Evolutionary conservation across 352 stramenopile species (phyloP).

Genomic region (Pythium insidiosum): DNA sequence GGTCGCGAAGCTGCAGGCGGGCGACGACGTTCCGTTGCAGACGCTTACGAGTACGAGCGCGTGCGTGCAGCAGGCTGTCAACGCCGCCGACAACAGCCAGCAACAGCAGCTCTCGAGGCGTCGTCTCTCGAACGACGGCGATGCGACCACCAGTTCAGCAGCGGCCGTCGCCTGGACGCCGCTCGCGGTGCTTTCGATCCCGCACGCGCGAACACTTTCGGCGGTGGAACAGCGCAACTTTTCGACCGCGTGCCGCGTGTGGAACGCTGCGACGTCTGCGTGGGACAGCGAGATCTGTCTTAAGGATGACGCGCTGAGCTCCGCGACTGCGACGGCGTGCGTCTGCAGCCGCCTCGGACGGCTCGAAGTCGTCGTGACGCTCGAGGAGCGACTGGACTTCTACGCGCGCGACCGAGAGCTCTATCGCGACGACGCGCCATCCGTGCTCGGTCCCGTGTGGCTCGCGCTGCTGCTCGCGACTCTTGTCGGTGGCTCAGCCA

Average conservation of each 20-base stretch:
- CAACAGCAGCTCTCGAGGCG: conserved; percentile 4
- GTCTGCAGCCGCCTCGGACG: conserved; percentile 32
- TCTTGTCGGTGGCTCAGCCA: conserved; percentile 21
- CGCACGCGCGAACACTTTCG: conserved; percentile 31
- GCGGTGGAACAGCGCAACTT: conserved; percentile 48
- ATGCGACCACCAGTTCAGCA: no score
- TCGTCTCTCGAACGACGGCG: not conserved
- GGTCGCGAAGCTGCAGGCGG: conserved; percentile 11
- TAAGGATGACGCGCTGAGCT: conserved; percentile 41
- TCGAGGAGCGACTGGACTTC: conserved; percentile 61
- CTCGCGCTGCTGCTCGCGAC: conserved; percentile 28
- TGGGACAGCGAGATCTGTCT: conserved; percentile 52
- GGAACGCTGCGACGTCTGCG: conserved; percentile 21
- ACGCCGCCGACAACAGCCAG: conserved; percentile 9
- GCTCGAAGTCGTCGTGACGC: conserved; percentile 54
- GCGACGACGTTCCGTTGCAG: conserved; percentile 19
- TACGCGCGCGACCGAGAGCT: conserved; percentile 38
- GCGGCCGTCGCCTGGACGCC: conserved; percentile 22
- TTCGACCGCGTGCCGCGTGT: conserved; percentile 45
- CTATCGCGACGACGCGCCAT: conserved; percentile 54
- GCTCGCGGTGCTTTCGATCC: conserved; percentile 37
- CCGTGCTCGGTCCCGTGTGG: conserved; percentile 30
- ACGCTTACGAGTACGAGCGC: conserved; percentile 22
- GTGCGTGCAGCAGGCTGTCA: conserved; percentile 21
- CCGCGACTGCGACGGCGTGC: conserved; percentile 32